A percentile compares a stretch with the other conserved stretches of the same genome.
Evolutionary conservation across 2,329 filamentous ascomycete genomes (phyloP).

Genomic region (Tolypocladium album): DNA sequence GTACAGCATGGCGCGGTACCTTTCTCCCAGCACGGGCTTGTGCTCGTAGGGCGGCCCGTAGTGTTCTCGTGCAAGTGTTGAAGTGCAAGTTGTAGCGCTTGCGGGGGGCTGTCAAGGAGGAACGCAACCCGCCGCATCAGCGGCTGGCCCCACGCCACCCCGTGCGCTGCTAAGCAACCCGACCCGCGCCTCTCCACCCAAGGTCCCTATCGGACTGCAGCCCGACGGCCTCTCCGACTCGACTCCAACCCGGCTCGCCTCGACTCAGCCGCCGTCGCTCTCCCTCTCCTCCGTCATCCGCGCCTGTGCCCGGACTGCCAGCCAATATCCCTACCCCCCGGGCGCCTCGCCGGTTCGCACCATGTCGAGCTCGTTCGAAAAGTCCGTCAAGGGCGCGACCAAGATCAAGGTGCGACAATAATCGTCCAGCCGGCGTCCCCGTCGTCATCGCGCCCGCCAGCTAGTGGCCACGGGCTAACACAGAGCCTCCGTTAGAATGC

Average conservation of each 20-base stretch:
- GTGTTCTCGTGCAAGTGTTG: not conserved
- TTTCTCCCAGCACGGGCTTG: too few species aligned
- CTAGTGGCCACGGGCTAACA: not conserved
- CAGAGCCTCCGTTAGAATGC: constrained; percentile 53
- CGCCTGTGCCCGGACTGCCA: not conserved
- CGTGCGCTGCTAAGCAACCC: not conserved
- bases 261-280: not conserved
- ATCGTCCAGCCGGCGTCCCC: not conserved
- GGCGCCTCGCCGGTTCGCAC: constrained; percentile 8
- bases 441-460: not conserved
- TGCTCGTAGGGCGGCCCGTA: not conserved
- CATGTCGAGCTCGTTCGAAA: constrained; percentile 91
- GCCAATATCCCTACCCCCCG: not conserved
- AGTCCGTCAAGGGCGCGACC: constrained; percentile 96
- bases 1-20: not conserved
- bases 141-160: not conserved
- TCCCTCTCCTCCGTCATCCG: constrained; percentile 1
- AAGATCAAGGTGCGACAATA: constrained; percentile 70
- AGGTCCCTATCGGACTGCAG: not conserved
- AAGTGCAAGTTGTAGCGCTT: too few species aligned
- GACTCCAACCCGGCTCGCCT: not conserved
- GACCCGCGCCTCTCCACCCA: not conserved
- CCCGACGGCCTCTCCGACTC: not conserved
- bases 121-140: not conserved
- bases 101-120: too few species aligned